These are phyloP conservation scores for Hypoxylon sp. DNA, from an alignment of 2,329 filamentous ascomycete genomes.

Conservation along the genomic window DNA sequence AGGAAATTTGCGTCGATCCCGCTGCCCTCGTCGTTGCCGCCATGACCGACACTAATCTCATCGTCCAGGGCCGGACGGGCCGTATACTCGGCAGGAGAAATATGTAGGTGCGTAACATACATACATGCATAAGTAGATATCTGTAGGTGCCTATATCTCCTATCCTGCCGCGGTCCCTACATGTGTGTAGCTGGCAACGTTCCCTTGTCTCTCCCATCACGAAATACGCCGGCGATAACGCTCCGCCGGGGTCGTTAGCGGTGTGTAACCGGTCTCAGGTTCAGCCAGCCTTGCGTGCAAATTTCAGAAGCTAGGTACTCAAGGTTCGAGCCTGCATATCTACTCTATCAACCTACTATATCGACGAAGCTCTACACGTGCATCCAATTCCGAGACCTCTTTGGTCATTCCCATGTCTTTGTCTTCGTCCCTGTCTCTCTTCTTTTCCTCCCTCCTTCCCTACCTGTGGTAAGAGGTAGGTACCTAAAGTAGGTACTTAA, in stretches of 20 bases:
- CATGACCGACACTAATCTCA: no score
- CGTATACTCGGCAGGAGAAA: not conserved
- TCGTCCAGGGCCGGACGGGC: not conserved
- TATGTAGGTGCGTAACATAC: constrained; percentile 1
- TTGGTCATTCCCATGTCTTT: constrained; percentile 13
- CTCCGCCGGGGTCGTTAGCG: constrained; percentile 31
- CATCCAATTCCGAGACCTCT: constrained; percentile 6
- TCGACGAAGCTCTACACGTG: constrained; percentile 30
- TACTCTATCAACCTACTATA: constrained; percentile 20
- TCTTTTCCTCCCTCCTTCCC: no score
- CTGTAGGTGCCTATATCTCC: no score
- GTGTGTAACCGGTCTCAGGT: constrained; percentile 25
- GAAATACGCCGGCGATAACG: constrained; percentile 30
- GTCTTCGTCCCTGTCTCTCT: constrained; percentile 1
- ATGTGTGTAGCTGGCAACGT: constrained; percentile 9
- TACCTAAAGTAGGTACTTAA: not conserved
- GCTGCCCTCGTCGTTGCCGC: constrained; percentile 3
- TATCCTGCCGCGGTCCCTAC: not conserved
- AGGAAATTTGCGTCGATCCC: constrained; percentile 4
- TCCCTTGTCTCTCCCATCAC: constrained; percentile 15
- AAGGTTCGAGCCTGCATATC: no score
- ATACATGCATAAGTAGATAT: not conserved
- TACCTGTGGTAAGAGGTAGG: no score
- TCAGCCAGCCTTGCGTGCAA: constrained; percentile 15
- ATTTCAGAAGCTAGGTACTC: no score